These are phyloP conservation scores for Stenocarpella maydis DNA, from an alignment of 2,329 filamentous ascomycete species.

Conservation along the genomic window DNA sequence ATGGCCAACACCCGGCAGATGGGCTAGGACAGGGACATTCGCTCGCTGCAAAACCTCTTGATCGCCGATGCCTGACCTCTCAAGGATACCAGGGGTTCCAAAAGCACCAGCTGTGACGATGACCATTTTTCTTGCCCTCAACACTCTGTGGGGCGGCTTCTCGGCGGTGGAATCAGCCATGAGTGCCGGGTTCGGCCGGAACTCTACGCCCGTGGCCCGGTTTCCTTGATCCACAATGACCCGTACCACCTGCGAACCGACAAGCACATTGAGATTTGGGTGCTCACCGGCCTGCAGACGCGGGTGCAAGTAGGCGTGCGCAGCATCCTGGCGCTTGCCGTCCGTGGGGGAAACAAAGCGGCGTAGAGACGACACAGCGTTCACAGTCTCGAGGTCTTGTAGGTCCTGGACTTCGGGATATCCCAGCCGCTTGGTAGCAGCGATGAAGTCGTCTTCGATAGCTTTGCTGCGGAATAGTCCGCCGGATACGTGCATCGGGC, in stretches of 20 bases:
- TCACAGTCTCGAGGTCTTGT: background rate
- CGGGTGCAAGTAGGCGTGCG: background rate
- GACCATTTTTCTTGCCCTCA: no score
- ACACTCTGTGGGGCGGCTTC: no score
- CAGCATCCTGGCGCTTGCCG: background rate
- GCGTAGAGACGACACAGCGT: background rate
- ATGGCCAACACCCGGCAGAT: constrained; percentile 61
- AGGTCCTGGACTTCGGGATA: background rate
- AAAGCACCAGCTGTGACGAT: background rate
- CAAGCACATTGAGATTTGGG: background rate
- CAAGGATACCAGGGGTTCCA: background rate
- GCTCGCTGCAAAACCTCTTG: background rate
- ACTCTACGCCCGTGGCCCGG: background rate
- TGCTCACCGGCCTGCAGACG: background rate
- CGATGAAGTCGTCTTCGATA: background rate
- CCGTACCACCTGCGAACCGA: background rate
- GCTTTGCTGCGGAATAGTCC: background rate
- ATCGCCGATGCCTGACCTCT: background rate
- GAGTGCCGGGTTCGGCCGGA: no score
- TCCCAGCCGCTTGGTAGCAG: background rate
- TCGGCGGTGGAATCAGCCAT: no score
- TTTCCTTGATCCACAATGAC: background rate
- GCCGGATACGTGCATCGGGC: background rate
- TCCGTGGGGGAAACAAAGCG: background rate
- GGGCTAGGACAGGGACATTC: background rate